Percentiles rank a stretch among this genome's conserved stretches.
Conservation (phyloP, 2,329 filamentous ascomycete species). For the Whalleya microplaca region DNA sequence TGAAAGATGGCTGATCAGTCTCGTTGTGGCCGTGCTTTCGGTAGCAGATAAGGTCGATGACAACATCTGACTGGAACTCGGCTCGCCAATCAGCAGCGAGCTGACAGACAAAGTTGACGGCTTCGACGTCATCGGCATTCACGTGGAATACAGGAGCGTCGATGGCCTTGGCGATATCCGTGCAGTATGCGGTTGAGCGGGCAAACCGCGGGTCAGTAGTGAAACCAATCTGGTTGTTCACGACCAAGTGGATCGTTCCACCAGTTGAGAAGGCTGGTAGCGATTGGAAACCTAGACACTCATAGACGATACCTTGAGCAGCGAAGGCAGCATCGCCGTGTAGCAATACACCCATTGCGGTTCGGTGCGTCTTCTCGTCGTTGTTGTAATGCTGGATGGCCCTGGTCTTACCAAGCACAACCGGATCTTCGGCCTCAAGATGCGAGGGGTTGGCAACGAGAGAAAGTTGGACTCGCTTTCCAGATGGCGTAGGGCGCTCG, state of each 20-base stretch:
- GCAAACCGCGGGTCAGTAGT: conserved; percentile 97
- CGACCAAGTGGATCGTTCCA: conserved; percentile 93
- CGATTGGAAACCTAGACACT: conserved; percentile 96
- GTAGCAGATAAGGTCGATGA: conserved; percentile 98
- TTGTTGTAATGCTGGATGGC: conserved; percentile 99
- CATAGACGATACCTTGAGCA: conserved; percentile 95
- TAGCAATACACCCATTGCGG: conserved; percentile 92
- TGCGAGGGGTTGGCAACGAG: conserved; percentile 98
- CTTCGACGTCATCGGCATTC: conserved; percentile 97
- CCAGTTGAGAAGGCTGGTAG: conserved; percentile 96
- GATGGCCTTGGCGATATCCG: conserved; percentile 98
- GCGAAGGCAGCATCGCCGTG: conserved; percentile 98
- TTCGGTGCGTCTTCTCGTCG: conserved; percentile 85
- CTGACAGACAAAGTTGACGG: conserved; percentile 97
- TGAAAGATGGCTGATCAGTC: conserved; percentile 98
- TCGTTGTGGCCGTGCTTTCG: conserved; percentile 99
- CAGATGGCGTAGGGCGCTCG: conserved; percentile 94
- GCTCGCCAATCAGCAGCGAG: conserved; percentile 97
- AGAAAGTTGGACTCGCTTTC: conserved; percentile 98
- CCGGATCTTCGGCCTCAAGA: conserved; percentile 96
- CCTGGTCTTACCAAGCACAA: conserved; percentile 95
- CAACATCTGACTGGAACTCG: conserved; percentile 97
- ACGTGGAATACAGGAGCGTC: conserved; percentile 99
- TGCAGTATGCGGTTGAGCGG: conserved; percentile 97
- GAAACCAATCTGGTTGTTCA: conserved; percentile 99